Base-by-base conservation (phyloP, 208 protist species). In the Leishmania martiniquensis region DNA sequence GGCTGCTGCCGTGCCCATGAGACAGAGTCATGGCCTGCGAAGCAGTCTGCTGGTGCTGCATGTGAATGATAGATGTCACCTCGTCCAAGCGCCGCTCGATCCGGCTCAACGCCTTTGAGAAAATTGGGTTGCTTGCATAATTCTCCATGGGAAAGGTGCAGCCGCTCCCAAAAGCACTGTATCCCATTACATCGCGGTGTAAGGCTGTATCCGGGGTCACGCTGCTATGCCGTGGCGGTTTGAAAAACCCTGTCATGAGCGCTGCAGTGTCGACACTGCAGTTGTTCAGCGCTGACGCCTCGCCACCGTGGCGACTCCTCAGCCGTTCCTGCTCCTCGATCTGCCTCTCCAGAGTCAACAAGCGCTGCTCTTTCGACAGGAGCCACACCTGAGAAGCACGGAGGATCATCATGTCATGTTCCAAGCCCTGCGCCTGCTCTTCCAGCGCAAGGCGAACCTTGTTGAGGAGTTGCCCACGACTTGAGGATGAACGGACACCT, bases 301-400 rank as follows among this genome's bases (percentile, higher is more conserved):
- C 82, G 45, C 66, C 75, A 1, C 78, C 69, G 45, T 52, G 69
- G 34, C 78, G 75, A 47, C 42, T 70, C 45, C 69, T 73, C 34
- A 83, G 75, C 22, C 71, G 79, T 68, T 94, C 87, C 37, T 90
- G 82, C 72, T 94, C 92, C 49, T 88, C 87, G 29, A 94, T 87
- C 54, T 92, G 89, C 55, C 85, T 84, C 78, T 96, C 90, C 66
- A 94, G 68, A 66, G 86, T 78, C 77, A 88, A 60, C 17, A 96
- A 71, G 20, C 84, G 86, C 70, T 92, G 88, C 74, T 96, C 89
- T 73, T 96, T 96, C 55, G 85, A 87, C 20, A 88, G 67, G n/a
- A 96, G 81, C 92, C 92, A 96, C 34, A 82, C 72, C 62, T 94
- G 89, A 34, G 87, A 93, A 45, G 93, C 90, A n/a, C 83, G 83